Percentiles rank a stretch among this genome's conserved stretches.
These are phyloP conservation scores for Xylaria digitata DNA, from an alignment of 2,329 filamentous ascomycete species.

Conservation along the genomic window DNA sequence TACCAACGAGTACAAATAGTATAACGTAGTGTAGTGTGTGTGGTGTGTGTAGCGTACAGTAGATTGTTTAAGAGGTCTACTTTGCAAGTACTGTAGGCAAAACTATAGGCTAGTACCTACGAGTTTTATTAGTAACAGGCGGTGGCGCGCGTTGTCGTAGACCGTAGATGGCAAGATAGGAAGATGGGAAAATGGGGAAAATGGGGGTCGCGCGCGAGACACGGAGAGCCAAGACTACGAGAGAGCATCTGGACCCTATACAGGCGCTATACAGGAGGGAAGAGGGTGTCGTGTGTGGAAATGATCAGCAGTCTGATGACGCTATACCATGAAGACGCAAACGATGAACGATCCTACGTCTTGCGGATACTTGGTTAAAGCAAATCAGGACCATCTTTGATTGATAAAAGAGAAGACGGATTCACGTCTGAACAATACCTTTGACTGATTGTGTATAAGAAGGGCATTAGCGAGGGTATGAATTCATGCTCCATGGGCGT, in stretches of 20 bases:
- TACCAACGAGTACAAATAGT: conserved; percentile 31
- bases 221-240: conserved; percentile 39
- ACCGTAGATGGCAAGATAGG: conserved; percentile 30
- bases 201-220: conserved; percentile 39
- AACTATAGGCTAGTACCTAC: background rate
- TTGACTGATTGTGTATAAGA: background rate
- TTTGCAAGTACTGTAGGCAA: conserved; percentile 30
- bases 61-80: background rate
- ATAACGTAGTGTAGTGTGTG: conserved; percentile 22
- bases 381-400: conserved; percentile 21
- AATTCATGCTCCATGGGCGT: no score
- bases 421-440: background rate
- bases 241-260: conserved; percentile 47
- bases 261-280: conserved; percentile 44
- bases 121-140: conserved; percentile 26
- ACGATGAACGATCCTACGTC: conserved; percentile 36
- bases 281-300: conserved; percentile 45
- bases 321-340: conserved; percentile 47
- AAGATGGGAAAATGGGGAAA: conserved; percentile 36
- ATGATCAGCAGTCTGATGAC: conserved; percentile 50
- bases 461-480: background rate
- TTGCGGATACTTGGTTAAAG: conserved; percentile 23
- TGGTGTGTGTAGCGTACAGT: background rate
- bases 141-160: conserved; percentile 10
- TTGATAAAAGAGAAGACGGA: background rate